These are phyloP conservation scores for Inga oerstediana DNA, from an alignment of 306 rosid species.

Conservation along the genomic window DNA sequence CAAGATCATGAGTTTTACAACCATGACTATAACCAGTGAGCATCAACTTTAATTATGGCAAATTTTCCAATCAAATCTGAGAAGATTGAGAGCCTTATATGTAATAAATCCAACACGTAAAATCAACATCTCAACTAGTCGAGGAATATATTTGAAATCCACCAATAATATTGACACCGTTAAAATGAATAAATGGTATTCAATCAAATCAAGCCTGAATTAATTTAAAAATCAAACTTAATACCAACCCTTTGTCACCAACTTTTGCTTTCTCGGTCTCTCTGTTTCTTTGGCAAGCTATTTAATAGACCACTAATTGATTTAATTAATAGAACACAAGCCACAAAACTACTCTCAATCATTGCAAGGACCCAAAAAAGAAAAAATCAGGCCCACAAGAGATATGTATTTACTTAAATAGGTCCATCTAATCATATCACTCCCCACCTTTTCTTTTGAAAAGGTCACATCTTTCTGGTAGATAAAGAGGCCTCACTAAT, in stretches of 20 bases:
- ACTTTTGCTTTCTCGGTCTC: not conserved
- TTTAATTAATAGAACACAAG: not conserved
- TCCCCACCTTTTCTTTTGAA: not conserved
- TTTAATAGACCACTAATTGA: no score
- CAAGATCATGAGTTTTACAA: no score
- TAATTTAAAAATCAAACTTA: not conserved
- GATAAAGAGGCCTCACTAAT: not conserved
- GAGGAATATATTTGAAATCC: not conserved
- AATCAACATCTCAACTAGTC: not conserved
- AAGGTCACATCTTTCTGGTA: not conserved
- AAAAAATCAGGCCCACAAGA: not conserved
- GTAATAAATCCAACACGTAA: not conserved
- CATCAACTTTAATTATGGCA: not conserved
- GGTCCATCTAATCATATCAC: not conserved
- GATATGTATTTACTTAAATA: not conserved
- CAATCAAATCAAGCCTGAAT: not conserved
- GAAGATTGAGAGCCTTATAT: not conserved
- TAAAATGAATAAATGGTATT: no score
- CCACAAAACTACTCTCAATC: not conserved
- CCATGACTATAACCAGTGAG: no score
- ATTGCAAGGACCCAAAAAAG: not conserved
- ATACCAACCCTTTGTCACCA: not conserved
- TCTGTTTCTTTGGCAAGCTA: not conserved
- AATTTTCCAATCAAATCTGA: no score
- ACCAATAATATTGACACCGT: no score